phyloP scores from a whole-genome alignment of 192 early-diverging fungal species.

The Coemansia sp. region DNA sequence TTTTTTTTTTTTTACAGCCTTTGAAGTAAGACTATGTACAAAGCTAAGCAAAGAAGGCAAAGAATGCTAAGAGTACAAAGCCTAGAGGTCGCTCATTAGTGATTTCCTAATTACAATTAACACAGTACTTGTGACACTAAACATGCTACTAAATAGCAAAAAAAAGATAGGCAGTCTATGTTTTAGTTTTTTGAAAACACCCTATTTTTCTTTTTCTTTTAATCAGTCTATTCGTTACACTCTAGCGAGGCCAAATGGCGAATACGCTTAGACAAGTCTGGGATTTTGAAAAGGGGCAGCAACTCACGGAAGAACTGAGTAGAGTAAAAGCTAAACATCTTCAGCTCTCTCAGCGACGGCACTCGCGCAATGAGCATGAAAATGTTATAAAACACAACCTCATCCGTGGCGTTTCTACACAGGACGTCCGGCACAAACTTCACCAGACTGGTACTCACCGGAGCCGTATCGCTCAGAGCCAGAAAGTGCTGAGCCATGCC shows the following conservation, averaged over 20 bases:
- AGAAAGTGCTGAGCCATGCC: slow-evolving; percentile 34
- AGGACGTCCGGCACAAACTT: slow-evolving; percentile 36
- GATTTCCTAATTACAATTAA: no score
- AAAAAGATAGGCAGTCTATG: no score
- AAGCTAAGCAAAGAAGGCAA: no score
- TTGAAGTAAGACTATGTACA: no score
- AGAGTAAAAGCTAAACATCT: slow-evolving; percentile 41
- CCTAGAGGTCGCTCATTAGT: no score
- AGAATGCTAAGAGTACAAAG: no score
- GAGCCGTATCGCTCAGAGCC: slow-evolving; percentile 17
- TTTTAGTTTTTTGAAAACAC: no score
- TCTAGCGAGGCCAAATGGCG: slow-evolving; percentile 37
- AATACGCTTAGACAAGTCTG: slow-evolving; percentile 23
- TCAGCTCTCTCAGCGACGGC: slow-evolving; percentile 37
- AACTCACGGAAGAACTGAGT: slow-evolving; percentile 34
- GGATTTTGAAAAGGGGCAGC: slow-evolving; percentile 39
- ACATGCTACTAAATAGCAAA: no score
- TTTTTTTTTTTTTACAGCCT: no score
- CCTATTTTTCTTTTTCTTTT: no score
- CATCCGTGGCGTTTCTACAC: slow-evolving; percentile 27
- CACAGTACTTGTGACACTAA: no score
- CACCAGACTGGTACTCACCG: slow-evolving; percentile 39
- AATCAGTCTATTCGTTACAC: slow-evolving; percentile 14
- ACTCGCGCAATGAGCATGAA: slow-evolving; percentile 38
- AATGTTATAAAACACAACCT: slow-evolving; percentile 42